Evolutionary conservation across 164 flowering plant genomes (phyloP).

Genomic region (Nelumbo lutea): DNA sequence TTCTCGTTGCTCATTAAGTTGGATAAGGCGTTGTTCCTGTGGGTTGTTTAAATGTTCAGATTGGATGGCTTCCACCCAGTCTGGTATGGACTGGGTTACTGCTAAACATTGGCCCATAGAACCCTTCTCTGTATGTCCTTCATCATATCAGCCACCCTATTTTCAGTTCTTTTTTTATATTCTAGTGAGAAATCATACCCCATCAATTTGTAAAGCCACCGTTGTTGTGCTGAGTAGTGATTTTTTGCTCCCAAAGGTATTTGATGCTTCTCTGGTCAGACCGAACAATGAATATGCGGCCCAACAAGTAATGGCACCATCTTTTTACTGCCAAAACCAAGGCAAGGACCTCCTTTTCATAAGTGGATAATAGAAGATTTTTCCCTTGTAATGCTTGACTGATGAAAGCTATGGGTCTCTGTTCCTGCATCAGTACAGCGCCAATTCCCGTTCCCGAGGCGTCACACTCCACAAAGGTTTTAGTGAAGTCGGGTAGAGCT

Average conservation of each 20-base stretch:
- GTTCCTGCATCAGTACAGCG: too few relatives aligned
- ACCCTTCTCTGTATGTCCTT: background rate
- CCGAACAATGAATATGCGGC: background rate
- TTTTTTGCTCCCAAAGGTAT: background rate
- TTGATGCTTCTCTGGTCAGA: background rate
- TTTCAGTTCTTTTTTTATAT: background rate
- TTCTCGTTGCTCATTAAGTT: too few relatives aligned
- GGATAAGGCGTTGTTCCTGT: too few relatives aligned
- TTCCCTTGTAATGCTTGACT: too few relatives aligned
- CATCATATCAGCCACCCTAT: background rate
- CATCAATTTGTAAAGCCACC: conserved; percentile 3
- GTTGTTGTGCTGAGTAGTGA: too few relatives aligned
- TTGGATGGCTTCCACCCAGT: too few relatives aligned
- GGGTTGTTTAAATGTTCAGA: too few relatives aligned
- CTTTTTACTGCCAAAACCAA: background rate
- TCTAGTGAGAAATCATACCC: background rate
- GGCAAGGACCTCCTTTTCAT: background rate
- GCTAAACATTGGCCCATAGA: background rate
- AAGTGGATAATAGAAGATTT: too few relatives aligned
- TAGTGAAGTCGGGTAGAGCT: background rate
- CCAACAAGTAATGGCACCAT: background rate
- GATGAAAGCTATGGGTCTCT: too few relatives aligned
- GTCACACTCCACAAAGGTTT: background rate
- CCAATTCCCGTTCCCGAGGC: background rate
- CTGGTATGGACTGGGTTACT: too few relatives aligned